Conservation (phyloP, 2,329 filamentous ascomycete species). For the Lanzia echinophila region DNA sequence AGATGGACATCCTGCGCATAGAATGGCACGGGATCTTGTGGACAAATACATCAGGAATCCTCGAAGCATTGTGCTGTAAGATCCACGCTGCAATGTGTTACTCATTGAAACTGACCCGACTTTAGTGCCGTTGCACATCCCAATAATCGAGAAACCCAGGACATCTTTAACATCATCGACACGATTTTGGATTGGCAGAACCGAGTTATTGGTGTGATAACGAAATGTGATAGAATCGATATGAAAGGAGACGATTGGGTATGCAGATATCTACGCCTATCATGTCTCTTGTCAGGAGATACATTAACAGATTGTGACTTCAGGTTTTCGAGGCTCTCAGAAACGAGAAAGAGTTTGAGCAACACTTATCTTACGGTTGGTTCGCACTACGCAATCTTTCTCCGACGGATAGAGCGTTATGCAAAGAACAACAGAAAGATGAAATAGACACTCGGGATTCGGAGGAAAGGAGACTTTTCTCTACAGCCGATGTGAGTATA, state of each 20-base stretch:
- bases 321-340: not conserved
- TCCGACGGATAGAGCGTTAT: not conserved
- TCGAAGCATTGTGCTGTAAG: conserved; percentile 36
- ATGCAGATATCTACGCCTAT: not conserved
- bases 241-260: not conserved
- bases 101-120: not conserved
- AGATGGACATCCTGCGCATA: conserved; percentile 6
- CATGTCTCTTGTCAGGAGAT: no score
- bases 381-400: conserved; percentile 1
- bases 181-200: not conserved
- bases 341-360: not conserved
- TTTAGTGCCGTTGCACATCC: conserved; percentile 36
- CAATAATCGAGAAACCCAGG: conserved; percentile 34
- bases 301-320: not conserved
- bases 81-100: not conserved
- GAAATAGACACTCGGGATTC: not conserved
- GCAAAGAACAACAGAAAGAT: not conserved
- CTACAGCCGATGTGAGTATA: not conserved
- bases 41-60: conserved; percentile 33
- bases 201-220: not conserved
- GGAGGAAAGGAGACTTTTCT: not conserved
- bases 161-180: conserved; percentile 23
- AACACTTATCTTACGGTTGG: not conserved
- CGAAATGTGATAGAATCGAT: conserved; percentile 2
- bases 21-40: conserved; percentile 17